Evolutionary conservation across 768 basidiomycete species (phyloP).

Genomic region (Lactarius sp.): DNA sequence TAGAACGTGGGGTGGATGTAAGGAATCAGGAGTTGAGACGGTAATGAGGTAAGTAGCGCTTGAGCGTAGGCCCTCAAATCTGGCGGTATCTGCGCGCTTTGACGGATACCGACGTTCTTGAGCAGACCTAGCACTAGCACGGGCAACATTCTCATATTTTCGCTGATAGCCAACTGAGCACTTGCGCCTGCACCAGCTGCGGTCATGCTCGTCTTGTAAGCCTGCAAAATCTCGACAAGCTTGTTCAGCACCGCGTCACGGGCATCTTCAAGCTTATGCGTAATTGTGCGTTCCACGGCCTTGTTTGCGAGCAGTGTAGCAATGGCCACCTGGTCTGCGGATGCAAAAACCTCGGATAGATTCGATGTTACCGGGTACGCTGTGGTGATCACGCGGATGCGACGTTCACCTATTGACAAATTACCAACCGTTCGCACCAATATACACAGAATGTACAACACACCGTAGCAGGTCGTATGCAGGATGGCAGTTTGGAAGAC

Average conservation of each 20-base stretch:
- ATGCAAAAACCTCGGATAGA: conserved; percentile 84
- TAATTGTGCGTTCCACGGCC: conserved; percentile 83
- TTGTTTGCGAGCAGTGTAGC: conserved; percentile 84
- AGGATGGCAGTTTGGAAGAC: conserved; percentile 53
- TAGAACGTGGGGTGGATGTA: conserved; percentile 96
- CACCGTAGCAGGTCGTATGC: conserved; percentile 48
- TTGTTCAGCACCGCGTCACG: conserved; percentile 81
- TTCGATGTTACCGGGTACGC: conserved; percentile 86
- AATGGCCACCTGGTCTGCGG: conserved; percentile 85
- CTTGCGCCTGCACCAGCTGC: conserved; percentile 89
- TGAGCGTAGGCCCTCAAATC: conserved; percentile 96
- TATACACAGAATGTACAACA: conserved; percentile 1
- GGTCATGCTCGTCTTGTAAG: conserved; percentile 96
- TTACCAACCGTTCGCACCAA: neutral
- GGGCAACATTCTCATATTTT: conserved; percentile 93
- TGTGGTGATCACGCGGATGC: conserved; percentile 85
- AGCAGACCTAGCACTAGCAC: conserved; percentile 83
- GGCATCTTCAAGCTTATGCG: conserved; percentile 84
- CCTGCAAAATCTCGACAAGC: conserved; percentile 75
- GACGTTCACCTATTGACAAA: conserved; percentile 48
- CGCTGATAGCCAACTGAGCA: conserved; percentile 86
- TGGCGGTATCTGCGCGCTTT: conserved; percentile 95
- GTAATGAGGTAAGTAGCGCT: conserved; percentile 83
- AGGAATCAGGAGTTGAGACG: conserved; percentile 85
- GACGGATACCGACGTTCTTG: conserved; percentile 94